Conservation (phyloP, 2,329 filamentous ascomycete genomes). For the Didymosphaeria variabile region DNA sequence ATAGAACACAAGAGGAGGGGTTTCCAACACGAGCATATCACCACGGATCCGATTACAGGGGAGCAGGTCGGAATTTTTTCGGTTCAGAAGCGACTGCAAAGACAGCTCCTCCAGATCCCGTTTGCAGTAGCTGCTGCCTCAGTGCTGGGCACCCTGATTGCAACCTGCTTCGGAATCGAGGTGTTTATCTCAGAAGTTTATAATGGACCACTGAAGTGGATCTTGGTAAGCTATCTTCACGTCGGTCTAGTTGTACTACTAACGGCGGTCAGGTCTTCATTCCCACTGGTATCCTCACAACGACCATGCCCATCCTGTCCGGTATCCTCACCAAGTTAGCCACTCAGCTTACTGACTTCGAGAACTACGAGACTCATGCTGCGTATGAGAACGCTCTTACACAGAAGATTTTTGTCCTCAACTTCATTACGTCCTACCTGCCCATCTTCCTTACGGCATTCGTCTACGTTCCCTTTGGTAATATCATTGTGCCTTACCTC, state of each 20-base stretch:
- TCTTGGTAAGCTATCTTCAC: slow-evolving; percentile 69
- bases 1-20: slow-evolving; percentile 81
- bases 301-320: slow-evolving; percentile 80
- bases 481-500: slow-evolving; percentile 83
- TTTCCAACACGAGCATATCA: slow-evolving; percentile 80
- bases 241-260: neutral
- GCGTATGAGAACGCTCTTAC: slow-evolving; percentile 85
- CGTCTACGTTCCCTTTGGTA: slow-evolving; percentile 91
- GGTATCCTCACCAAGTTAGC: slow-evolving; percentile 79
- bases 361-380: slow-evolving; percentile 92
- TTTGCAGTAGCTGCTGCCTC: slow-evolving; percentile 79
- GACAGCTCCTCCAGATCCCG: slow-evolving; percentile 83
- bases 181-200: slow-evolving; percentile 97
- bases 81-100: slow-evolving; percentile 74
- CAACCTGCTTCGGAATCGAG: slow-evolving; percentile 88
- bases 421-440: slow-evolving; percentile 95
- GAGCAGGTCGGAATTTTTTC: slow-evolving; percentile 81
- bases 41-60: slow-evolving; percentile 82
- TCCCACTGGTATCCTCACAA: slow-evolving; percentile 86
- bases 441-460: slow-evolving; percentile 88
- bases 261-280: slow-evolving; percentile 72
- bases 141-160: slow-evolving; percentile 82
- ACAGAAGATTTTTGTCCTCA: slow-evolving; percentile 92
- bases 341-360: slow-evolving; percentile 77
- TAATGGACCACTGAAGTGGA: slow-evolving; percentile 83